These are phyloP conservation scores for Exophiala oligosperma DNA, from an alignment of 2,329 filamentous ascomycete genomes.

Conservation along the genomic window DNA sequence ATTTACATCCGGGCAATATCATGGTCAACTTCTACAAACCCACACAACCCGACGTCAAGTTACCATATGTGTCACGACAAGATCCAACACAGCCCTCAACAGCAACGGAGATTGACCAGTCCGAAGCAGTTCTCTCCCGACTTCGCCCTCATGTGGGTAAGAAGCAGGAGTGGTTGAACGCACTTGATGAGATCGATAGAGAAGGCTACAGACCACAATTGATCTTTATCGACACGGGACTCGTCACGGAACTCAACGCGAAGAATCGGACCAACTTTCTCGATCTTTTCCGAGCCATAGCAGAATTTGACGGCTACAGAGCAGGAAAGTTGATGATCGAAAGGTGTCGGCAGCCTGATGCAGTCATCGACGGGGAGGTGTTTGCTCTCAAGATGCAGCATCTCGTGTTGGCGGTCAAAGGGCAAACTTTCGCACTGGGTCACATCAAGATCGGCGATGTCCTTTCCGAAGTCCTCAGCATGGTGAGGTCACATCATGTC, in stretches of 20 bases:
- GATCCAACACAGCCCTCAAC: conserved; percentile 43
- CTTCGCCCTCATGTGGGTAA: conserved; percentile 73
- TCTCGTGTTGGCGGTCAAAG: conserved; percentile 87
- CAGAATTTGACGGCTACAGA: conserved; percentile 95
- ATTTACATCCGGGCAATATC: conserved; percentile 96
- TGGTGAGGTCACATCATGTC: conserved; percentile 92
- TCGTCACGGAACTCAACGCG: conserved; percentile 89
- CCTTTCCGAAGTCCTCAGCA: conserved; percentile 80
- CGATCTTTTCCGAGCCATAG: conserved; percentile 91
- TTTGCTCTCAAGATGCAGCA: conserved; percentile 98
- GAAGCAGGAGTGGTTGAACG: conserved; percentile 68
- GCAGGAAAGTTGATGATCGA: conserved; percentile 95
- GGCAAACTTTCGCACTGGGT: conserved; percentile 82
- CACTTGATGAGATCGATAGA: conserved; percentile 72
- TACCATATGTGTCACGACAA: conserved; percentile 45
- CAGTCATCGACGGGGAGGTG: conserved; percentile 83
- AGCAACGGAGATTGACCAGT: conserved; percentile 68
- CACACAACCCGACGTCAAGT: conserved; percentile 65
- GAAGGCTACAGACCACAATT: conserved; percentile 93
- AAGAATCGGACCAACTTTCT: conserved; percentile 88
- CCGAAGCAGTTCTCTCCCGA: conserved; percentile 79
- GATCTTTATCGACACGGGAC: conserved; percentile 94
- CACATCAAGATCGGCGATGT: conserved; percentile 97
- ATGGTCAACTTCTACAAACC: conserved; percentile 98
- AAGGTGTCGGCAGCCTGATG: conserved; percentile 86